phyloP scores from a whole-genome alignment of 805 yeast genomes.

The Starmera amethionina region DNA sequence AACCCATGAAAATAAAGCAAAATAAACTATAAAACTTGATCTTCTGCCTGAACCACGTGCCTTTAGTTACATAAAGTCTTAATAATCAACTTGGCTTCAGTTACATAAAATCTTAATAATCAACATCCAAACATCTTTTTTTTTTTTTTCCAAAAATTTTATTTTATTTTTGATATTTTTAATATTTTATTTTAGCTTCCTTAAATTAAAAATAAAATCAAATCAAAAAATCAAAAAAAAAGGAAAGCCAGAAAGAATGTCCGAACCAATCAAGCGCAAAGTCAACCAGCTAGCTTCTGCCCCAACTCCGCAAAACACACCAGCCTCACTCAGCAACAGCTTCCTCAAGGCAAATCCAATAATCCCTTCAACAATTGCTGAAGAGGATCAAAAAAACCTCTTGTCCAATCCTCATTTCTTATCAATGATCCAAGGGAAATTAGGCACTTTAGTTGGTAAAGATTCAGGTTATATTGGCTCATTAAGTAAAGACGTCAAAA shows the following conservation, averaged over 20 bases:
- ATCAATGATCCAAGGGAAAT: slow-evolving; percentile 82
- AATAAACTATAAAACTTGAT: no score
- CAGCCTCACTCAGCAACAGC: slow-evolving; percentile 74
- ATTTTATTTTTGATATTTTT: no score
- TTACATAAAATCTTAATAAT: no score
- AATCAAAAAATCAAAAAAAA: no score
- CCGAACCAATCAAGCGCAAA: slow-evolving; percentile 77
- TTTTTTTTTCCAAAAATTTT: no score
- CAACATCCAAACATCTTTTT: no score
- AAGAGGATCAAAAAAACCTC: slow-evolving; percentile 35
- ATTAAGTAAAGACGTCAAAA: slow-evolving; percentile 63
- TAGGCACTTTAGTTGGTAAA: slow-evolving; percentile 75
- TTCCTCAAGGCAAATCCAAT: slow-evolving; percentile 57
- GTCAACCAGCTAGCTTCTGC: slow-evolving; percentile 77
- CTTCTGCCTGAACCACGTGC: no score
- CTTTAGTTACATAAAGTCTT: no score
- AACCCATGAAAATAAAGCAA: no score
- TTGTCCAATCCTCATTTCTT: slow-evolving; percentile 75
- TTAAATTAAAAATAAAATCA: no score
- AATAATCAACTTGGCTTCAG: no score
- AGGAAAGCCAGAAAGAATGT: slow-evolving; percentile 33
- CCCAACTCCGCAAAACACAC: slow-evolving; percentile 98
- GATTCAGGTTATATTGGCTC: slow-evolving; percentile 78
- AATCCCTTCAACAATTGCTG: slow-evolving; percentile 63
- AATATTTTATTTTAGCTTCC: no score